Evolutionary conservation across 192 early-diverging fungal species (phyloP).

Genomic region (Coemansia sp.): DNA sequence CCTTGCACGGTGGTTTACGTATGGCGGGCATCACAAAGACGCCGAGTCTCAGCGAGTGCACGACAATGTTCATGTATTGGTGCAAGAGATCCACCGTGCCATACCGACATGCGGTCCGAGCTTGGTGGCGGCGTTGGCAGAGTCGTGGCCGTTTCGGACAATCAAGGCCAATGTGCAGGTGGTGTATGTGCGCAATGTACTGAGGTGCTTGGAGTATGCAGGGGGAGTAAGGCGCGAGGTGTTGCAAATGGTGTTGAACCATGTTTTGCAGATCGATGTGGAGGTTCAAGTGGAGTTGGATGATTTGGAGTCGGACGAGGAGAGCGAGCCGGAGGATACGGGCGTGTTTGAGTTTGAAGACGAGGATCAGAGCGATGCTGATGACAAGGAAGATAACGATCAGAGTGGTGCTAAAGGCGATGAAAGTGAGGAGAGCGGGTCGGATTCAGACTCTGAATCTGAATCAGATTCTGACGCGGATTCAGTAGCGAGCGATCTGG

Average conservation of each 20-base stretch:
- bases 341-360: slow-evolving; percentile 62
- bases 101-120: slow-evolving; percentile 44
- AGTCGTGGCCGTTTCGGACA: slow-evolving; percentile 25
- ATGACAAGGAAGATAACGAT: background rate
- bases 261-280: slow-evolving; percentile 86
- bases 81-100: slow-evolving; percentile 30
- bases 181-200: slow-evolving; percentile 65
- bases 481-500: slow-evolving; percentile 19
- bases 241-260: slow-evolving; percentile 74
- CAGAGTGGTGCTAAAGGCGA: slow-evolving; percentile 4
- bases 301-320: slow-evolving; percentile 61
- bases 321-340: slow-evolving; percentile 25
- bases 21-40: too few species aligned
- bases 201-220: slow-evolving; percentile 76
- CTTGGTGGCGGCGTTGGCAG: slow-evolving; percentile 23
- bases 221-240: slow-evolving; percentile 68
- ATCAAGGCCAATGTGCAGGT: slow-evolving; percentile 30
- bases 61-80: slow-evolving; percentile 13
- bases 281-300: slow-evolving; percentile 91
- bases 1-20: too few species aligned
- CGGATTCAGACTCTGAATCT: background rate
- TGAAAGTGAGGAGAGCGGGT: background rate
- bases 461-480: slow-evolving; percentile 41
- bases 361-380: slow-evolving; percentile 18
- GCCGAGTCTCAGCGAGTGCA: background rate